Evolutionary conservation across 1,139 yeast genomes (phyloP).

Genomic region (Sugiyamaella novakii): DNA sequence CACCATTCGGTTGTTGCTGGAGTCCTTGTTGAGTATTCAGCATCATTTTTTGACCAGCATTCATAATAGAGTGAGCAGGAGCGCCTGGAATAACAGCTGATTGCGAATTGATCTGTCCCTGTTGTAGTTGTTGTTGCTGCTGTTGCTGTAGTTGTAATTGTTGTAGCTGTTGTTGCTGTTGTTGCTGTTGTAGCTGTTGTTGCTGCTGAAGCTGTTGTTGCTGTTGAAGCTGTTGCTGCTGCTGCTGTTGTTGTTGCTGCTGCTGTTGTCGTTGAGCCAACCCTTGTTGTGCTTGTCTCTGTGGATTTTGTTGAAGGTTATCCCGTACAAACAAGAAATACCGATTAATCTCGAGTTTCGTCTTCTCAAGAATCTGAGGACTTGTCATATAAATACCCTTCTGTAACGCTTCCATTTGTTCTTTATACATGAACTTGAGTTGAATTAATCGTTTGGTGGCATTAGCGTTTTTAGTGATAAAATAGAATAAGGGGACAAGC

Average conservation of each 20-base stretch:
- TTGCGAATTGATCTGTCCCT: slow-evolving; percentile 4
- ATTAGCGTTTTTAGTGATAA: slow-evolving; percentile 69
- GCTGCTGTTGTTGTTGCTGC: slow-evolving; percentile 15
- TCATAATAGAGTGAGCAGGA: background rate
- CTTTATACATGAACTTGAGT: slow-evolving; percentile 76
- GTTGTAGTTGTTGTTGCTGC: slow-evolving; percentile 17
- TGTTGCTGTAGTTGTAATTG: slow-evolving; percentile 18
- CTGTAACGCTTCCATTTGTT: slow-evolving; percentile 68
- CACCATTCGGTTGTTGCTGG: slow-evolving; percentile 1
- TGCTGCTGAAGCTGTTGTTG: slow-evolving; percentile 20
- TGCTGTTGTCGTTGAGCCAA: slow-evolving; percentile 21
- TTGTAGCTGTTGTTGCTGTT: slow-evolving; percentile 18
- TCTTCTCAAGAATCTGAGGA: slow-evolving; percentile 68
- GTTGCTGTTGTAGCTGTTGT: slow-evolving; percentile 17
- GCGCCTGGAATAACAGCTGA: slow-evolving; percentile 1
- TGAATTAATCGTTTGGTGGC: slow-evolving; percentile 77
- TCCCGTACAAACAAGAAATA: slow-evolving; percentile 73
- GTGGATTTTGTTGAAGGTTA: slow-evolving; percentile 41
- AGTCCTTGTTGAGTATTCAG: slow-evolving; percentile 5
- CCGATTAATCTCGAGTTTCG: slow-evolving; percentile 69
- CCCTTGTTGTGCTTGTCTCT: slow-evolving; percentile 21
- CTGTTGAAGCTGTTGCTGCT: slow-evolving; percentile 14
- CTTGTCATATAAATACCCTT: slow-evolving; percentile 65
- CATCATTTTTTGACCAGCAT: background rate
- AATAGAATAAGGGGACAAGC: slow-evolving; percentile 73